Percentiles rank a stretch among this genome's conserved stretches.
Conservation (phyloP, 2,329 filamentous ascomycete genomes). For the Scedosporium aurantiacum region DNA sequence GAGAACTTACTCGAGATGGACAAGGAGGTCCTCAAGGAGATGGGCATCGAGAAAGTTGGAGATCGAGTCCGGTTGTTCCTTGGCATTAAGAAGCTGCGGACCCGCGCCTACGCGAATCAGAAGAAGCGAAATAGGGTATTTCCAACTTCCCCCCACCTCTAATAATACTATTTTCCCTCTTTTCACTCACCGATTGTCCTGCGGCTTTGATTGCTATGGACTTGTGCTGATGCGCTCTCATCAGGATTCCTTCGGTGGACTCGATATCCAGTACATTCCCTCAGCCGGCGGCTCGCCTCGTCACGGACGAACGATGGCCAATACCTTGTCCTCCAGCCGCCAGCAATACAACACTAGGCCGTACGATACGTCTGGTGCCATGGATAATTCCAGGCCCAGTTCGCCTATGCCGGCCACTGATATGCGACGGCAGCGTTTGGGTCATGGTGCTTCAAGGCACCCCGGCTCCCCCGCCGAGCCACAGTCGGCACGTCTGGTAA, state of each 20-base stretch:
- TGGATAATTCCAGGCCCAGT: slow-evolving; percentile 52
- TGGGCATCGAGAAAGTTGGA: slow-evolving; percentile 96
- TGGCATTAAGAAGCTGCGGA: slow-evolving; percentile 72
- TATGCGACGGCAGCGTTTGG: slow-evolving; percentile 43
- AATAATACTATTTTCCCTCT: no score
- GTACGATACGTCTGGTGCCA: slow-evolving; percentile 35
- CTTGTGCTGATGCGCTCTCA: neutral
- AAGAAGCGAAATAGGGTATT: slow-evolving; percentile 78
- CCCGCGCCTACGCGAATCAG: slow-evolving; percentile 63
- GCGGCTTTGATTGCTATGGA: no score
- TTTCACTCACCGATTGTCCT: no score
- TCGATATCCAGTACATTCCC: slow-evolving; percentile 55
- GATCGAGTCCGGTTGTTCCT: slow-evolving; percentile 87
- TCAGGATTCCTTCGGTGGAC: slow-evolving; percentile 72
- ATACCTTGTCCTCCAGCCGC: slow-evolving; percentile 12
- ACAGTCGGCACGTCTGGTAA: slow-evolving; percentile 51
- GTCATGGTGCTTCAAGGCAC: slow-evolving; percentile 35
- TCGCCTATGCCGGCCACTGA: slow-evolving; percentile 56
- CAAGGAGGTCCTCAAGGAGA: slow-evolving; percentile 90
- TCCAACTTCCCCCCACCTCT: slow-evolving; percentile 10
- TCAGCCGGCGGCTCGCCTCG: slow-evolving; percentile 53
- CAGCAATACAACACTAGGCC: slow-evolving; percentile 47
- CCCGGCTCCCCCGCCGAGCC: slow-evolving; percentile 54
- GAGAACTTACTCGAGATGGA: slow-evolving; percentile 96
- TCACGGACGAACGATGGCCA: slow-evolving; percentile 24